Conservation (phyloP, 768 basidiomycete genomes). For the Cystofilobasidium capitatum region DNA sequence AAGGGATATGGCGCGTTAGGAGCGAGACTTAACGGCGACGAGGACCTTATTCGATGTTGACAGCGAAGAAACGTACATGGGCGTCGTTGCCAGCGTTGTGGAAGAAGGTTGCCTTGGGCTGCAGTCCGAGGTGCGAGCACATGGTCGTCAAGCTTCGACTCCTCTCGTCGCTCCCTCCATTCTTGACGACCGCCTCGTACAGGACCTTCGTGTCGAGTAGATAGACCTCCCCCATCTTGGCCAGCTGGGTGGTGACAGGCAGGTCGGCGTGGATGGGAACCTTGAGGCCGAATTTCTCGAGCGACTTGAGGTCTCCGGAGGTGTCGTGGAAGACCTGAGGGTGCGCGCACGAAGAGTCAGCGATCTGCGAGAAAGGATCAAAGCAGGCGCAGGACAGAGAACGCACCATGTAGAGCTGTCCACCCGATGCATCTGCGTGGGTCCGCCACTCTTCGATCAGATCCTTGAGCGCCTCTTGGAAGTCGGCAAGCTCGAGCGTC, state of each 20-base stretch:
- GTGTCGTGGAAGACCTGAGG: slow-evolving; percentile 73
- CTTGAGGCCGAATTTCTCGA: slow-evolving; percentile 26
- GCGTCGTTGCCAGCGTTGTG: slow-evolving; percentile 88
- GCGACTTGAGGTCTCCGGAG: slow-evolving; percentile 64
- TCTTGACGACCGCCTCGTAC: slow-evolving; percentile 64
- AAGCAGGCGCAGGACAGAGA: slow-evolving; percentile 41
- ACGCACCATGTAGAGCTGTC: slow-evolving; percentile 14
- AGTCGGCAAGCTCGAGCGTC: slow-evolving; percentile 40
- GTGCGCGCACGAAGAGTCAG: slow-evolving; percentile 41
- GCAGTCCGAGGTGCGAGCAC: slow-evolving; percentile 56
- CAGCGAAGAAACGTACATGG: slow-evolving; percentile 47
- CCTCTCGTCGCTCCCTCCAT: slow-evolving; percentile 45
- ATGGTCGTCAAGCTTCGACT: slow-evolving; percentile 50
- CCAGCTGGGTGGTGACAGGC: slow-evolving; percentile 53
- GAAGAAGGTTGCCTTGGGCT: slow-evolving; percentile 39
- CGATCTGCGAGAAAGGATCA: slow-evolving; percentile 16
- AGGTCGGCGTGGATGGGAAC: slow-evolving; percentile 50
- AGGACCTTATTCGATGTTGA: neutral
- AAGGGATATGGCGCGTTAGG: neutral
- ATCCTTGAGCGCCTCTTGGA: slow-evolving; percentile 4
- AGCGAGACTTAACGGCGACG: neutral
- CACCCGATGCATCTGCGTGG: neutral
- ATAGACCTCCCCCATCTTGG: slow-evolving; percentile 43
- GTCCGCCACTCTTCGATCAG: slow-evolving; percentile 5
- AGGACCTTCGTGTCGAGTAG: slow-evolving; percentile 65